Evolutionary conservation across 176 grass and related monocot species (phyloP), one percentile per base, ranked within the genome.

Genomic region (Oropetium thomaeum): DNA sequence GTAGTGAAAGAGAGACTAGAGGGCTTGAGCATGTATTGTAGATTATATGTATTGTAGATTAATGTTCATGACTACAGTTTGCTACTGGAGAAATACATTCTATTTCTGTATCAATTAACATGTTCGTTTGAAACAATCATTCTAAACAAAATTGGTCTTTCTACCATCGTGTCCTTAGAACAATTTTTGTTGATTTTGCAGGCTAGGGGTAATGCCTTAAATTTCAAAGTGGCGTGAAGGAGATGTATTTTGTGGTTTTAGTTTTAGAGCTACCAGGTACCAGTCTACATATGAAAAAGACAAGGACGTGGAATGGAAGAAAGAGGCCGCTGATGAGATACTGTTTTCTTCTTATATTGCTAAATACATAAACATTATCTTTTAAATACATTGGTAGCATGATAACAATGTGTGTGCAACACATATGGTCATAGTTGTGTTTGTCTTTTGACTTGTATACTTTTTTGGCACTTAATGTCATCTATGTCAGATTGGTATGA

Each of bases 181-280:
- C 34, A 58, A 11, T 30, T 74, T 29, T 26, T 59, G 8, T 29
- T 74, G 71, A 53, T 74, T 60, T 74, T 31, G 53, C 53, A 74
- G 37, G 54, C 30, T 26, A 30, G 9, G 9, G 8, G 54, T 8
- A 38, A 71, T 26, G 29, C 48, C 20, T 23, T 54, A 54, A 6
- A 35, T 29, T 59, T 59, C 25, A n/a, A 29, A 30, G 71, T 41
- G 38, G 49, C 8, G 8, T 10, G 37, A 43, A 28, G 9, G 15
- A 42, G 34, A 73, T 23, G 45, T 22, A 42, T 58, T 74, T 42
- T 60, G 54, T 19, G 58, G 34, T 42, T 74, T 40, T 28, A 26
- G 40, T 58, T 58, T 31, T n/a, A n/a, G 4, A 58, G 15, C 16
- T 59, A 19, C 16, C 53, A 43, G 8, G 0, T 55, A 44, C 16